phyloP scores from a whole-genome alignment of 768 basidiomycete species.

The Trametes cinnabarina region DNA sequence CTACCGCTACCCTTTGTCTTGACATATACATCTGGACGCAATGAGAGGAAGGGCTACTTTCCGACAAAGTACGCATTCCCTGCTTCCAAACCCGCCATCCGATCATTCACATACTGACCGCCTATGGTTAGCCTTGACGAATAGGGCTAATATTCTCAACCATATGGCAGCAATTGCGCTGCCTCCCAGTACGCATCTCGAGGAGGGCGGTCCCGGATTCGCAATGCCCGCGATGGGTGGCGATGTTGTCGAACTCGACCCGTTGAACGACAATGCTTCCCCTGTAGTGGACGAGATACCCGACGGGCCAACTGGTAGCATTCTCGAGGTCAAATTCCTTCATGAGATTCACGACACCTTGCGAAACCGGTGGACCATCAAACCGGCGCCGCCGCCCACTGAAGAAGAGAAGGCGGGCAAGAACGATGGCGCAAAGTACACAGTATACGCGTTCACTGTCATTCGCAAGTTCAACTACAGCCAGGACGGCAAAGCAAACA shows the following conservation, averaged over 20 bases:
- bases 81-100: no score
- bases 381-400: constrained; percentile 21
- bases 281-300: constrained; percentile 16
- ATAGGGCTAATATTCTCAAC: background rate
- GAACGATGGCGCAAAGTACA: constrained; percentile 24
- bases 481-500: constrained; percentile 12
- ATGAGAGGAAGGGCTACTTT: no score
- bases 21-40: background rate
- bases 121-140: no score
- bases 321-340: constrained; percentile 26
- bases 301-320: constrained; percentile 20
- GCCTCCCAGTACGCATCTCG: background rate
- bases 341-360: constrained; percentile 24
- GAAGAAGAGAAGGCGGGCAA: constrained; percentile 10
- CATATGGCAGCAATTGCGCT: background rate
- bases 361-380: constrained; percentile 24
- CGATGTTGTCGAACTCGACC: constrained; percentile 23
- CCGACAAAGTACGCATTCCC: no score
- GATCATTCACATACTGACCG: no score
- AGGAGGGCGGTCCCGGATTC: constrained; percentile 5
- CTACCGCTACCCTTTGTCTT: no score
- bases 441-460: constrained; percentile 28
- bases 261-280: background rate
- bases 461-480: constrained; percentile 27
- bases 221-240: constrained; percentile 20